Conservation (phyloP, 2,329 filamentous ascomycete species). For the Epichloe sp. region DNA sequence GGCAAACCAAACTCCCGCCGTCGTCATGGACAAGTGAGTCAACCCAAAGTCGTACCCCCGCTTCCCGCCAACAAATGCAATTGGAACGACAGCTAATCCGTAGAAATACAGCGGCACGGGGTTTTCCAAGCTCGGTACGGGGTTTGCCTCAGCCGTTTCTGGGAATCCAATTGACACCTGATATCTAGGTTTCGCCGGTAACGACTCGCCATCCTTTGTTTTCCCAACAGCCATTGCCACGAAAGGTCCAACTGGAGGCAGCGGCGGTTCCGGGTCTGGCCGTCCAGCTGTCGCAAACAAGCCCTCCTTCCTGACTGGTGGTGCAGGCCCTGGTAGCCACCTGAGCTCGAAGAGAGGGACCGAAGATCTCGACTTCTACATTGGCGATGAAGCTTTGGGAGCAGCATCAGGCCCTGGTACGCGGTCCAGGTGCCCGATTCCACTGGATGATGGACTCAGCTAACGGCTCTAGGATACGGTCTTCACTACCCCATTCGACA, state of each 20-base stretch:
- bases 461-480: constrained; percentile 56
- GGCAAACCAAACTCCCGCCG: constrained; percentile 97
- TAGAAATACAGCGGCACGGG: constrained; percentile 72
- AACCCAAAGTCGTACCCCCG: constrained; percentile 29
- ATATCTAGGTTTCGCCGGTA: constrained; percentile 80
- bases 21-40: constrained; percentile 99
- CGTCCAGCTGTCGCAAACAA: constrained; percentile 87
- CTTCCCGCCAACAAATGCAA: constrained; percentile 13
- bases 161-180: constrained; percentile 13
- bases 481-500: constrained; percentile 96
- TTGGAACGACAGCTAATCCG: constrained; percentile 18
- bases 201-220: constrained; percentile 97
- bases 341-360: constrained; percentile 87
- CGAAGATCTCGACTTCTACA: constrained; percentile 97
- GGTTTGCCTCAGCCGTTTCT: background rate
- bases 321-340: constrained; percentile 62
- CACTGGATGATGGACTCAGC: constrained; percentile 5
- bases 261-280: constrained; percentile 68
- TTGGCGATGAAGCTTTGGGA: constrained; percentile 86
- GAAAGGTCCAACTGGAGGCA: constrained; percentile 61
- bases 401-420: constrained; percentile 71
- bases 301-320: constrained; percentile 86
- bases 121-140: constrained; percentile 92
- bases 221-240: constrained; percentile 98
- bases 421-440: constrained; percentile 9